Base-by-base conservation (phyloP, 2,329 filamentous ascomycete species). In the Colletotrichum filicis region DNA sequence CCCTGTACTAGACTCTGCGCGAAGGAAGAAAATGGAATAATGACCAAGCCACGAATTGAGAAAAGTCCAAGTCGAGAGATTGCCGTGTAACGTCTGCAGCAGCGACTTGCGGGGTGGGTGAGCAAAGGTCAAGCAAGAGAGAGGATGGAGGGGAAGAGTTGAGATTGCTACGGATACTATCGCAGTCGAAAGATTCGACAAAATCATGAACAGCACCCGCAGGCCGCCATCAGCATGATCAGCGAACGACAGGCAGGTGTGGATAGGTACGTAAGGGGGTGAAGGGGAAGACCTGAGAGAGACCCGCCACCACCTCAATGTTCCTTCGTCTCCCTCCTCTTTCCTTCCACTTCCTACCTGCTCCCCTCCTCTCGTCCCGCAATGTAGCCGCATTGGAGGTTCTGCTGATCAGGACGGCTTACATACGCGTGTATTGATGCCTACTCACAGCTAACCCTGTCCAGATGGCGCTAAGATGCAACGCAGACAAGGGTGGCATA, bases 151-250 rank as follows among this genome's bases (percentile, higher is more conserved):
- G 66, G 56, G 28, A 32, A 61, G 49, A 66, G 46, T 16, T 71
- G 46, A 66, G 42, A 57, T 61, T 60, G 60, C 52, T 61, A 42
- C 37, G 37, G 16, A 42, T 42, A 14, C 55, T 24, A 28, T 58
- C 46, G 55, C 42, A 60, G 32, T 61, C 22, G 49, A 55, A 71
- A 53, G 56, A 73, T 66, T 64, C 59, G 30, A 70, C 35, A 65
- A 70, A 71, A 73, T 73, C 67, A 73, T 60, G 60, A 62, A 57
- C 26, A 65, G 63, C 59, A 70, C 30, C 52, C 62, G 66, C 60
- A 42, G 37, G 37, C 37, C 16, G 14, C 37, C 37, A 69, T 73
- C 66, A 73, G 55, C 62, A 46, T 61, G 46, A 70, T 58, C 66
- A 64, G 66, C 59, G 14, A n/a, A 69, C 32, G 59, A 26, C 4